Evolutionary conservation across 2,329 filamentous ascomycete genomes (phyloP), one percentile per base, ranked within the genome.

Genomic region (Coniochaeta sp.): DNA sequence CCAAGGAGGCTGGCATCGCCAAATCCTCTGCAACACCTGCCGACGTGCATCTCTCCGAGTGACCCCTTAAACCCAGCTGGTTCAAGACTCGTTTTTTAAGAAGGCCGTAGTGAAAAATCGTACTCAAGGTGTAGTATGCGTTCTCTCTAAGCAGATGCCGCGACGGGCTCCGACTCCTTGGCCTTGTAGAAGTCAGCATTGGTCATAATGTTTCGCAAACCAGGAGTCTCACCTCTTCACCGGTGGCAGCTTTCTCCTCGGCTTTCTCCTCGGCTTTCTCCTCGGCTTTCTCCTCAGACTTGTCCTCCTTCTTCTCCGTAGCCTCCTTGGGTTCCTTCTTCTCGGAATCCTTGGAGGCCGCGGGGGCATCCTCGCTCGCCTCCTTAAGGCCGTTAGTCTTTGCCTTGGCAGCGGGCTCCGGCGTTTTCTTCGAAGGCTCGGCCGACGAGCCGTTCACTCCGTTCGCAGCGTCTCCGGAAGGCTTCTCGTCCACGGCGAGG

Each of bases 401-500:
- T 4, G 67, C 50, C 61, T 73, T 71, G 6, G 66, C 28, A 19
- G 38, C 38, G 30, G 42, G 65, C 65, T 69, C 70, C 34, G 62
- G 58, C 54, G 70, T 67, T 38, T 69, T 63, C 56, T 70, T 67
- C 28, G 69, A 61, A 60, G 67, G 68, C 58, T 74, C 73, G 69
- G 70, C 63, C 12, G 74, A 64, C 17, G 75, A 72, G 61, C 81
- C 78, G 38, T 83, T 83, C 2, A 81, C 75, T 22, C 78, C 79
- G 62, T 82, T 81, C 8, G 77, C 70, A 16, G 64, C 64, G 14
- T 68, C 68, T 9, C 74, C 71, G 6, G 71, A 69, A 12, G 70
- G 65, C 10, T 79, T 63, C 32, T 76, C 74, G 55, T 89, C 88
- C 17, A 76, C 78, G 36, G 84, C 84, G n/a, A 98, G 81, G 38